phyloP scores from a whole-genome alignment of 2,329 filamentous ascomycete genomes.

The Lanzia echinophila region DNA sequence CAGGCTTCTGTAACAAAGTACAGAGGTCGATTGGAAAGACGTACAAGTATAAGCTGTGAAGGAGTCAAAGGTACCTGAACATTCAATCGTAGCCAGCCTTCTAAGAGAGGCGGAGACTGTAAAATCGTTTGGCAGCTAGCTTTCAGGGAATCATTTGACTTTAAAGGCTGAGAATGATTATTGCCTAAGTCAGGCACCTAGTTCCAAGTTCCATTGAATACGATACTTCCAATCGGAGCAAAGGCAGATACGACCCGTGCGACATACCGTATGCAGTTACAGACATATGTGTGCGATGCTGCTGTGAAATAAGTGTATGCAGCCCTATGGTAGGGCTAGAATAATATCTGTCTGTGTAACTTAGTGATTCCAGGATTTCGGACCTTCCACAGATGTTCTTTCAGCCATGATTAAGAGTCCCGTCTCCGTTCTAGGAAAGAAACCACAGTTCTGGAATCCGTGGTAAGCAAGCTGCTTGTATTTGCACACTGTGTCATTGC shows the following conservation, averaged over 20 bases:
- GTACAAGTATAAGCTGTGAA: neutral
- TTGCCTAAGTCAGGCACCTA: neutral
- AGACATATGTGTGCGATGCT: neutral
- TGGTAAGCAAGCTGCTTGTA: neutral
- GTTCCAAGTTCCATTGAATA: neutral
- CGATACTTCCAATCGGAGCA: neutral
- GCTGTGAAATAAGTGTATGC: slow-evolving; percentile 1
- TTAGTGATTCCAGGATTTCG: neutral
- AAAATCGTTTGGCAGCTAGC: no score
- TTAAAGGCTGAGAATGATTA: slow-evolving; percentile 1
- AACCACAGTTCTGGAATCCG: neutral
- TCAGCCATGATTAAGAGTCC: neutral
- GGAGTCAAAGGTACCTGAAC: neutral
- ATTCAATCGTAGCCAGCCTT: neutral
- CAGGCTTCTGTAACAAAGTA: neutral
- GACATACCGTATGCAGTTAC: neutral
- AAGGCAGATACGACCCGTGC: no score
- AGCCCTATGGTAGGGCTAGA: slow-evolving; percentile 7
- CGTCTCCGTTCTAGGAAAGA: neutral
- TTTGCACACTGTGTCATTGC: neutral
- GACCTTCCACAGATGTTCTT: neutral
- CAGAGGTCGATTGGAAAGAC: neutral
- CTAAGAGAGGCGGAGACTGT: no score
- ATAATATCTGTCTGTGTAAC: no score
- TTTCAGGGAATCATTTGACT: neutral